Evolutionary conservation across 306 rosid species (phyloP).

Genomic region (Mucuna pruriens): DNA sequence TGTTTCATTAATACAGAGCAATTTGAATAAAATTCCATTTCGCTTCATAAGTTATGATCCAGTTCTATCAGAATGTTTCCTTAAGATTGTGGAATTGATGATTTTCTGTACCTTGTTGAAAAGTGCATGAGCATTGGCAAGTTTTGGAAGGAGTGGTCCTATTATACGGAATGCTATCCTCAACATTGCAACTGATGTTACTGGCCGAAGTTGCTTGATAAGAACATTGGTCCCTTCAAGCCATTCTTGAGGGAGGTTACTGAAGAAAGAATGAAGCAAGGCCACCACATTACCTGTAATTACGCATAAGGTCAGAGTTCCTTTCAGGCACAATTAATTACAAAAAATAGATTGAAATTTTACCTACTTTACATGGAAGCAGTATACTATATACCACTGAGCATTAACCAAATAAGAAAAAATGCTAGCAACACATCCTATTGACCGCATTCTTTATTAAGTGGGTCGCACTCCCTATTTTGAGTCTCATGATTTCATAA

Average conservation of each 20-base stretch:
- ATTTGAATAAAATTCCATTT: not conserved
- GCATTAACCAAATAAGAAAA: conserved; percentile 11
- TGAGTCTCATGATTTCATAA: not conserved
- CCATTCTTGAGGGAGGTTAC: conserved; percentile 98
- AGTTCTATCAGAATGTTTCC: not conserved
- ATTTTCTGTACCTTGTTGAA: conserved; percentile 75
- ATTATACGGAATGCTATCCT: conserved; percentile 94
- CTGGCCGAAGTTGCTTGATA: conserved; percentile 86
- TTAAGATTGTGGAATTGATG: conserved; percentile 25
- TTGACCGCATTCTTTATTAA: not conserved
- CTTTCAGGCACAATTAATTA: conserved; percentile 31
- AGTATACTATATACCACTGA: conserved; percentile 12
- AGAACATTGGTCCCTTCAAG: conserved; percentile 80
- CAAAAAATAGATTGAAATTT: conserved; percentile 17
- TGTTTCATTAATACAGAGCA: not conserved
- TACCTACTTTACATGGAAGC: conserved; percentile 19
- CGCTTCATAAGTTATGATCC: not conserved
- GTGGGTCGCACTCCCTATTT: not conserved
- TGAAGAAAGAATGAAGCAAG: conserved; percentile 91
- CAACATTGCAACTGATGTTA: conserved; percentile 92
- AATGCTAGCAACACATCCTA: not conserved
- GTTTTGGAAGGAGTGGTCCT: conserved; percentile 96
- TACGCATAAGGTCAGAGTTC: conserved; percentile 34
- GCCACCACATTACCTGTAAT: conserved; percentile 87
- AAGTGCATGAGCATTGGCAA: conserved; percentile 86